Base-by-base conservation (phyloP, 2,329 filamentous ascomycete species). In the Fusarium sacchari region DNA sequence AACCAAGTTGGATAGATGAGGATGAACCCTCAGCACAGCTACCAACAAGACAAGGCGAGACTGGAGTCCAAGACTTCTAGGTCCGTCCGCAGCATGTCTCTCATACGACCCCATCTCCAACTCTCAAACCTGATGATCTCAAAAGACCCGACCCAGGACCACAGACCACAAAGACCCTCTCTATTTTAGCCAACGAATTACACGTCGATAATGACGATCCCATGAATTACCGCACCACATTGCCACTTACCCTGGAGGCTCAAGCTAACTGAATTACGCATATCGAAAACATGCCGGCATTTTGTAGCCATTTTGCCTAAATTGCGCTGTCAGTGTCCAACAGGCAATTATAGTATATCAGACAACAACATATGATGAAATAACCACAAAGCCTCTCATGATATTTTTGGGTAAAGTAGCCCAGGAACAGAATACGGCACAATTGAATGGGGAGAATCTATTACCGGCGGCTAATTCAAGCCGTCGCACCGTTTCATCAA, bases 1-100 rank as follows among this genome's bases (percentile, higher is more conserved):
- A 93, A 75, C 92, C 93, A 0, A 86, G 86, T 53, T 94, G 92
- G 88, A 84, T 88, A 36, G 84, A 85, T 43, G 86, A 85, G 6
- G 81, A 80, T 18, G 80, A 80, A 12, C 14, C 40, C 7, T 37
- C 36, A 24, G 59, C 44, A 26, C 78, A 59, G 28, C 78, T 50
- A 34, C 24, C 42, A 11, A 14, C 55, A 30, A 74, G 83, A 47
- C 69, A 78, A 42, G 91, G 92, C 6, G 90, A 94, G 81, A 94
- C 92, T 26, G 92, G 92, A 0, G 81, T 94, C 28, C 92, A 94
- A 77, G 92, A 94, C 79, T 94, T 90, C 77, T 94, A 81, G 87
- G 26, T 57, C 56, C 36, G 26, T 57, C 56, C 36, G 53, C 34
- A 43, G 55, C 26, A 37, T 40, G 26, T n/a, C 30, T 37, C n/a